Percentiles rank a stretch among this genome's conserved stretches.
Evolutionary conservation across 139 green algal species (phyloP).

Genomic region (Diplosphaera chodatii): DNA sequence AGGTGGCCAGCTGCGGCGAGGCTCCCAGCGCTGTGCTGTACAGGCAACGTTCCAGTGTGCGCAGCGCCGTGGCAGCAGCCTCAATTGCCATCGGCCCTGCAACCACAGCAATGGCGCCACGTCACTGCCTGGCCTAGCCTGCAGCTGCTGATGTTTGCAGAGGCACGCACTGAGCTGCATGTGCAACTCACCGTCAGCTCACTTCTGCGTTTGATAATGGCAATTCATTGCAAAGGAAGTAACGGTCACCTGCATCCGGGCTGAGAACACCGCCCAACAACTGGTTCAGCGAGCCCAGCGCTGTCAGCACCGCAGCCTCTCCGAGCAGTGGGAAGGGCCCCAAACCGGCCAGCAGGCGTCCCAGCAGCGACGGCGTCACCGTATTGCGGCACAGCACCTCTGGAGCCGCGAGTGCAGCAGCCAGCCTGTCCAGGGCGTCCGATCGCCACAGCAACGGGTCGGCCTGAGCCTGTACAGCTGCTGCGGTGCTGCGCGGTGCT

Average conservation of each 20-base stretch:
- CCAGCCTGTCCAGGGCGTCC: not conserved
- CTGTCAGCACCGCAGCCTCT: not conserved
- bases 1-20: not conserved
- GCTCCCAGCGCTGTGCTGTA: not conserved
- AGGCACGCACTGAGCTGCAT: too few species aligned
- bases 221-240: too few species aligned
- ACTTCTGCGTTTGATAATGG: too few species aligned
- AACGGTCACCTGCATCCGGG: not conserved
- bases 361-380: not conserved
- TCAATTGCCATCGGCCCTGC: too few species aligned
- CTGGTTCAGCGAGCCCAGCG: not conserved
- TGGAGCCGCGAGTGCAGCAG: constrained; percentile 12
- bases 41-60: not conserved
- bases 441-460: not conserved
- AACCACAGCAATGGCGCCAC: too few species aligned
- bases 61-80: not conserved
- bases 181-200: too few species aligned
- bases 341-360: not conserved
- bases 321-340: not conserved
- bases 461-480: not conserved
- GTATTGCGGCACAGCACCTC: not conserved
- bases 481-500: not conserved
- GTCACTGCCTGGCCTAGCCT: too few species aligned
- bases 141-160: too few species aligned
- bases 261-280: not conserved